Base-by-base conservation (phyloP, 192 early-diverging fungal genomes). In the Funneliformis geosporum region DNA sequence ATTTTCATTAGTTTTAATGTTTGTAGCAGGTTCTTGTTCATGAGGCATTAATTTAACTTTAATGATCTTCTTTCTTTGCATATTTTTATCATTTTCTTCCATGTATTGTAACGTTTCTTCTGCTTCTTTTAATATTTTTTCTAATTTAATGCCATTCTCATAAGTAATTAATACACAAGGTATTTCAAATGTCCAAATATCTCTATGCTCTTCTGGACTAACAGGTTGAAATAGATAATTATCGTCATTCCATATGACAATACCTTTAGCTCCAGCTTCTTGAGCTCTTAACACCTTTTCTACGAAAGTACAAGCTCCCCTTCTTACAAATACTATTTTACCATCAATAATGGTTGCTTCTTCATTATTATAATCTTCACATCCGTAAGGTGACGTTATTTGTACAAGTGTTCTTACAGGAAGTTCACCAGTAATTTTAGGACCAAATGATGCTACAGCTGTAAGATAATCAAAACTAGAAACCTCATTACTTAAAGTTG, bases 201-300 rank as follows among this genome's bases (percentile, higher is more conserved):
- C 42, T 21, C 23, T 33, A 5, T n/a, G 18, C 44, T 75, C 73
- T 3, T 73, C 5, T 27, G 60, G n/a, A 5, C 40, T 14, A 27
- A 12, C 76, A 27, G 76, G 76, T 39, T 50, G 61, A 67, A 78
- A 78, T 68, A 87, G 82, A 64, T 59, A 8, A 27, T 43, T 74
- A 1, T 86, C 83, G 28, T 86, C 78, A 39, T 73, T 80, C 44
- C 85, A 80, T 67, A 89, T 82, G 0, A 89, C 60, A 5, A 89
- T 77, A 0, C 79, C 81, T 16, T 75, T 72, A 8, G 87, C 88
- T 1, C 84, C 86, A 0, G 88, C 87, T 8, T 67, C 60, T 44
- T 89, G 87, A 1, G 87, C 87, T 55, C 81, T 75, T n/a, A 77
- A 75, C 0, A 80, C 84, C 61, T 89, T 88, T 14, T 85, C 71